A percentile compares a stretch with the other conserved stretches of the same genome.
phyloP scores from a whole-genome alignment of 495 filamentous ascomycete species.

The Podospora pseudocomata region DNA sequence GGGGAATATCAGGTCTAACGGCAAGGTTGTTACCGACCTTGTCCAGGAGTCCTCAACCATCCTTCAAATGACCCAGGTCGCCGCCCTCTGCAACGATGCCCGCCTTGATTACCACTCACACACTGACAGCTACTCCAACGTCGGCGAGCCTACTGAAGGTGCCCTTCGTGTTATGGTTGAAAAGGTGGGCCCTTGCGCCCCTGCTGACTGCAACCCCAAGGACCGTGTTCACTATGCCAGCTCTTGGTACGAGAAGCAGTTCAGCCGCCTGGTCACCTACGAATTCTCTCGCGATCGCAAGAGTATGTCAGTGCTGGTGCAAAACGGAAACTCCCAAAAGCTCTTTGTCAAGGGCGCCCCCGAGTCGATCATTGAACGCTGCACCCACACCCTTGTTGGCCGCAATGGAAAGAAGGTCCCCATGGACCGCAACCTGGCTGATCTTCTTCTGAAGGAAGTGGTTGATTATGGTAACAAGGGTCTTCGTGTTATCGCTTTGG shows the following conservation, averaged over 20 bases:
- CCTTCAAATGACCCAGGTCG: constrained; percentile 77
- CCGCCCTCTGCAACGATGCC: constrained; percentile 87
- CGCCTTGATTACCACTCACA: constrained; percentile 77
- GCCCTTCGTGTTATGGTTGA: constrained; percentile 88
- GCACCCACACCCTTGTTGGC: constrained; percentile 73
- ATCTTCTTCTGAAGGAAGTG: constrained; percentile 70
- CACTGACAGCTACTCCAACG: constrained; percentile 67
- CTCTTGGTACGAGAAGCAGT: constrained; percentile 74
- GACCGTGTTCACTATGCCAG: constrained; percentile 74
- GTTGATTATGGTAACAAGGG: constrained; percentile 87
- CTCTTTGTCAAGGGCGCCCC: constrained; percentile 97
- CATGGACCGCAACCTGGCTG: constrained; percentile 60
- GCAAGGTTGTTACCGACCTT: constrained; percentile 64
- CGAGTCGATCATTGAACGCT: constrained; percentile 89
- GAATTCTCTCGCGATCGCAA: constrained; percentile 98
- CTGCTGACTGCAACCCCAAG: constrained; percentile 37
- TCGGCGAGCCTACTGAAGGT: constrained; percentile 95
- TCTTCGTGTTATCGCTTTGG: constrained; percentile 91
- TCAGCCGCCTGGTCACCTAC: constrained; percentile 76
- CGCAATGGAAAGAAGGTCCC: constrained; percentile 67
- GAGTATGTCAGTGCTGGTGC: constrained; percentile 96
- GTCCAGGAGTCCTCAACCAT: constrained; percentile 75
- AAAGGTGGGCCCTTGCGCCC: constrained; percentile 72
- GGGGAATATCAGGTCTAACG: constrained; percentile 64
- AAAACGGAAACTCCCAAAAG: constrained; percentile 61